Conservation (phyloP, 805 yeast genomes). For the Saturnispora sanitii region DNA sequence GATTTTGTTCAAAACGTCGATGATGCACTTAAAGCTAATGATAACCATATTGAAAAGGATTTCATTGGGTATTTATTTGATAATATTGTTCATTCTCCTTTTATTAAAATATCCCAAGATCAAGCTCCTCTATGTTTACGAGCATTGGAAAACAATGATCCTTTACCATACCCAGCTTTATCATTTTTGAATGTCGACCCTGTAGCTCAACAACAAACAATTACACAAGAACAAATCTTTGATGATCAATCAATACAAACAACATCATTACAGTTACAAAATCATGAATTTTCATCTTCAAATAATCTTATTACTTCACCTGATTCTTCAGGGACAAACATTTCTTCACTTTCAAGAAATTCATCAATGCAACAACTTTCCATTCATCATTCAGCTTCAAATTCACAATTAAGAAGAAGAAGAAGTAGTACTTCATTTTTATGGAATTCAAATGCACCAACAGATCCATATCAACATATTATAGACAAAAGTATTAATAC, state of each 20-base stretch:
- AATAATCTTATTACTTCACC: no score
- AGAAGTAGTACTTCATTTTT: constrained; percentile 22
- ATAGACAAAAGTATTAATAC: constrained; percentile 18
- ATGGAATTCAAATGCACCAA: constrained; percentile 17
- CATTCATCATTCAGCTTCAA: neutral
- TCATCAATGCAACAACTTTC: constrained; percentile 7
- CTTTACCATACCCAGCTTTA: constrained; percentile 24
- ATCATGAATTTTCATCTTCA: no score
- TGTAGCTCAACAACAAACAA: constrained; percentile 3
- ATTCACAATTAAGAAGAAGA: constrained; percentile 16
- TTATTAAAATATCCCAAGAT: constrained; percentile 31
- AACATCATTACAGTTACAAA: no score
- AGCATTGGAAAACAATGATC: constrained; percentile 11
- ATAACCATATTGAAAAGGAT: constrained; percentile 29
- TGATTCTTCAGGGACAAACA: neutral
- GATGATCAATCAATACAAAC: no score
- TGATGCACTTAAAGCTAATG: constrained; percentile 19
- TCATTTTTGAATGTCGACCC: constrained; percentile 13
- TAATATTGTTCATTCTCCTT: constrained; percentile 53
- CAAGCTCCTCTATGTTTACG: constrained; percentile 17
- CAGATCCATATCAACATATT: constrained; percentile 32
- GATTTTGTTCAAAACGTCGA: constrained; percentile 43
- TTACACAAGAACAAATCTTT: constrained; percentile 2
- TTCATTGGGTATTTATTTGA: constrained; percentile 52
- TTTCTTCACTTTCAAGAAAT: neutral